Evolutionary conservation across 2,329 filamentous ascomycete species (phyloP).

Genomic region (Monilinia laxa): DNA sequence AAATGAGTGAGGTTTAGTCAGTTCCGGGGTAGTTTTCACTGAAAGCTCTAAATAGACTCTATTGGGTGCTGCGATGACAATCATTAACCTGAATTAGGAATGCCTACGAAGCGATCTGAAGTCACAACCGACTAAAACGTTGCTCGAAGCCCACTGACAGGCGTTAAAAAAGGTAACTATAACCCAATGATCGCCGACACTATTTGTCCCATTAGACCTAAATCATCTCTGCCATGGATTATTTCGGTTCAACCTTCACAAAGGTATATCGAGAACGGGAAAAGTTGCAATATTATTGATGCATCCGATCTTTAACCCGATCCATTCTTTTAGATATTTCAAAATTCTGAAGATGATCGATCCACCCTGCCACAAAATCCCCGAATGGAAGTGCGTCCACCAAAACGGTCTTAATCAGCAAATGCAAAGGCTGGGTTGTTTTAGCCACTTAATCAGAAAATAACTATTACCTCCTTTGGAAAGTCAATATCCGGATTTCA

Average conservation of each 20-base stretch:
- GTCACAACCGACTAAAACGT: slow-evolving; percentile 5
- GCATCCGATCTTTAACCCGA: slow-evolving; percentile 17
- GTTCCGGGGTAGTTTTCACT: slow-evolving; percentile 6
- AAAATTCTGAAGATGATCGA: slow-evolving; percentile 25
- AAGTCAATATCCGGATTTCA: slow-evolving; percentile 22
- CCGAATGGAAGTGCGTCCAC: slow-evolving; percentile 31
- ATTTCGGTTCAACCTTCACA: slow-evolving; percentile 2
- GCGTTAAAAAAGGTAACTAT: slow-evolving; percentile 11
- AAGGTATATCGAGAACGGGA: slow-evolving; percentile 8
- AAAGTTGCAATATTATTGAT: slow-evolving; percentile 18
- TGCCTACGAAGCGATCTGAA: slow-evolving; percentile 3
- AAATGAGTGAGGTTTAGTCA: background rate
- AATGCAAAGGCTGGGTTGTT: background rate
- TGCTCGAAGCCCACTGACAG: background rate
- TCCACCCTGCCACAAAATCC: slow-evolving; percentile 30
- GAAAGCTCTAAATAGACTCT: slow-evolving; percentile 16
- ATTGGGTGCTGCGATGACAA: slow-evolving; percentile 5
- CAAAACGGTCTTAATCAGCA: slow-evolving; percentile 11
- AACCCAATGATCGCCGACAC: slow-evolving; percentile 19
- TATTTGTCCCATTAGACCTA: background rate
- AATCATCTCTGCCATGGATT: slow-evolving; percentile 5
- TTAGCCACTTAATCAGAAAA: background rate
- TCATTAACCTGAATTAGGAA: background rate
- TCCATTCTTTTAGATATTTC: slow-evolving; percentile 19
- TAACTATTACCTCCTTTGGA: slow-evolving; percentile 6